Percentiles rank a stretch among this genome's conserved stretches.
These are phyloP conservation scores for Sporothrix curviconia DNA, from an alignment of 2,329 filamentous ascomycete genomes.

Conservation along the genomic window DNA sequence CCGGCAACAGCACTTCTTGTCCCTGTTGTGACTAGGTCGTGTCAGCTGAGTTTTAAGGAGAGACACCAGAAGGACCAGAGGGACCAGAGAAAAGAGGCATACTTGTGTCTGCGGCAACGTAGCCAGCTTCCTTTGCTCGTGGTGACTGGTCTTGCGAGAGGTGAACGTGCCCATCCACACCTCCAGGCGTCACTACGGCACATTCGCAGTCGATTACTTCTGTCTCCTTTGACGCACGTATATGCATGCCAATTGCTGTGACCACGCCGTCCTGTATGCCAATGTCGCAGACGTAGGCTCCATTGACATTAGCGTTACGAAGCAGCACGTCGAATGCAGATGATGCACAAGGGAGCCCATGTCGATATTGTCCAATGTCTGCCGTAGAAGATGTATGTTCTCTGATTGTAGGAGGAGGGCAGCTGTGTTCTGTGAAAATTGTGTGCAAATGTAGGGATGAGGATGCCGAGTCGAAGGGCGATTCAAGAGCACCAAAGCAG, in stretches of 20 bases:
- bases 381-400: too few relatives aligned
- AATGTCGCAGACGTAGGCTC: constrained; percentile 11
- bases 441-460: too few relatives aligned
- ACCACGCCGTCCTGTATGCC: constrained; percentile 10
- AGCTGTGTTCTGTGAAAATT: too few relatives aligned
- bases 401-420: too few relatives aligned
- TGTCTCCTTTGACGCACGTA: background rate
- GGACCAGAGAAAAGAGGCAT: too few relatives aligned
- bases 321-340: constrained; percentile 3
- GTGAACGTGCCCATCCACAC: constrained; percentile 33
- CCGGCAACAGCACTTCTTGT: constrained; percentile 49
- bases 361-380: background rate
- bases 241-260: background rate
- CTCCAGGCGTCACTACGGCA: constrained; percentile 18
- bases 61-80: too few relatives aligned
- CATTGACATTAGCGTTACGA: constrained; percentile 14
- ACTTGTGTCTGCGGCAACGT: constrained; percentile 21
- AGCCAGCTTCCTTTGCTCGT: constrained; percentile 22
- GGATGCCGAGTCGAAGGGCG: too few relatives aligned
- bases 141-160: constrained; percentile 28
- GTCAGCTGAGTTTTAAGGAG: too few relatives aligned
- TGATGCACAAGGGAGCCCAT: background rate
- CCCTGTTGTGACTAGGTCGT: constrained; percentile 30
- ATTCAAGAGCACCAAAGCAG: too few relatives aligned
- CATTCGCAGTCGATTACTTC: constrained; percentile 11